A percentile compares a stretch with the other conserved stretches of the same genome.
Conservation (phyloP, 768 basidiomycete species). For the Leccinum rimulosum region DNA sequence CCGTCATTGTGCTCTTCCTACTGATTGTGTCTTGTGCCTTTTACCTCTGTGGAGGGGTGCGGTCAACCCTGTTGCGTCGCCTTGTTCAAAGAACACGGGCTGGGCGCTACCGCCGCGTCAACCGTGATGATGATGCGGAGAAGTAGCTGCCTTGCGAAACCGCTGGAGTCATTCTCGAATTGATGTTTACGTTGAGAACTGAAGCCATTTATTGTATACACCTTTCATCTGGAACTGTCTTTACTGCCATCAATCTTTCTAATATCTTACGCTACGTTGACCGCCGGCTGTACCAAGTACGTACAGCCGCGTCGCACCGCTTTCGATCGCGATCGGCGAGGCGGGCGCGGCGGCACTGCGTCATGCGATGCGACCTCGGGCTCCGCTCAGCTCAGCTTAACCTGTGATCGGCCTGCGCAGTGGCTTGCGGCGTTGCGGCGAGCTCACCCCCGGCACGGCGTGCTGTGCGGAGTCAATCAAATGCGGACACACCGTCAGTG, state of each 20-base stretch:
- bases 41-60: slow-evolving; percentile 48
- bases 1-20: slow-evolving; percentile 34
- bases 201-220: not conserved
- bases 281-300: too few species aligned
- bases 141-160: slow-evolving; percentile 34
- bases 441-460: too few species aligned
- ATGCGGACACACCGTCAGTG: too few species aligned
- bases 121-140: slow-evolving; percentile 48
- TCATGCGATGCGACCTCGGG: too few species aligned
- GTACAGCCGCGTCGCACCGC: too few species aligned
- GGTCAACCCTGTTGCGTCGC: slow-evolving; percentile 33
- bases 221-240: not conserved
- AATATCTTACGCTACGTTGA: too few species aligned
- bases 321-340: too few species aligned
- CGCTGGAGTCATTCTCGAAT: not conserved
- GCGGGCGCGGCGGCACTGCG: too few species aligned
- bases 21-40: slow-evolving; percentile 43
- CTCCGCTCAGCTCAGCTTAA: too few species aligned
- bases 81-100: slow-evolving; percentile 36
- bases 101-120: slow-evolving; percentile 45
- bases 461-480: too few species aligned
- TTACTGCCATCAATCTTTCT: not conserved
- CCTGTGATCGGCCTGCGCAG: too few species aligned
- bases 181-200: not conserved
- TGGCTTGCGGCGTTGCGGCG: too few species aligned